Percentiles rank a stretch among this genome's conserved stretches.
Conservation (phyloP, 2,329 filamentous ascomycete species). For the Fusarium foetens region DNA sequence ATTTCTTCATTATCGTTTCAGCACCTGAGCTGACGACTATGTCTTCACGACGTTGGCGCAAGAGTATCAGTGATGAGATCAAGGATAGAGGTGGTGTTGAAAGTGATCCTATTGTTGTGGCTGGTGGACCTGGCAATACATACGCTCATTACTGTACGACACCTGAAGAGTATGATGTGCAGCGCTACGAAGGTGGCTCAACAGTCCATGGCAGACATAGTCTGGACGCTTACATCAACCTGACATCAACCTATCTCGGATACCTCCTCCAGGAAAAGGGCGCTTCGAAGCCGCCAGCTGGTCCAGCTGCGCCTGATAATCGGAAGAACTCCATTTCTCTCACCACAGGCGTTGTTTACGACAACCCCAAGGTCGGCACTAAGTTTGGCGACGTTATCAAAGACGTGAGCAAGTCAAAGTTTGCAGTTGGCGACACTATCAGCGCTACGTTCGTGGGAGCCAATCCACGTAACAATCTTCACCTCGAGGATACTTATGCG, state of each 20-base stretch:
- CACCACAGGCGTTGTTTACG: conserved; percentile 1
- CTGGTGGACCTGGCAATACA: conserved; percentile 1
- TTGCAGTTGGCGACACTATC: not conserved
- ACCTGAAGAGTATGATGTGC: conserved; percentile 5
- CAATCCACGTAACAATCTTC: conserved; percentile 2
- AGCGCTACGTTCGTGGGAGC: not conserved
- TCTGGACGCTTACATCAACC: conserved; percentile 3
- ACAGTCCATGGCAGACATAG: conserved; percentile 8
- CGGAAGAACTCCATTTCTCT: conserved; percentile 5
- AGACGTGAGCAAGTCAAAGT: not conserved
- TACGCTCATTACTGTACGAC: conserved; percentile 15
- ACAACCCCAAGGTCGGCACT: not conserved
- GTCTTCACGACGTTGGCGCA: conserved; percentile 7
- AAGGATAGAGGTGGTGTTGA: not conserved
- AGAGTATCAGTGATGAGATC: conserved; percentile 1
- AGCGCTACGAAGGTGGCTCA: conserved; percentile 5
- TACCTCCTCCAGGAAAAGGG: not conserved
- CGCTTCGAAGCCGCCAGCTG: not conserved
- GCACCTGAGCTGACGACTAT: not conserved
- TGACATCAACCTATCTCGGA: not conserved
- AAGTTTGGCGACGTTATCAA: not conserved
- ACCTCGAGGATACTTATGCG: not conserved
- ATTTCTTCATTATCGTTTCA: conserved; percentile 9
- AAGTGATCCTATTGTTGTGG: not conserved
- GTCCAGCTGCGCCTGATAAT: not conserved